phyloP scores from a whole-genome alignment of 305 asterid species.

The Striga hermonthica region DNA sequence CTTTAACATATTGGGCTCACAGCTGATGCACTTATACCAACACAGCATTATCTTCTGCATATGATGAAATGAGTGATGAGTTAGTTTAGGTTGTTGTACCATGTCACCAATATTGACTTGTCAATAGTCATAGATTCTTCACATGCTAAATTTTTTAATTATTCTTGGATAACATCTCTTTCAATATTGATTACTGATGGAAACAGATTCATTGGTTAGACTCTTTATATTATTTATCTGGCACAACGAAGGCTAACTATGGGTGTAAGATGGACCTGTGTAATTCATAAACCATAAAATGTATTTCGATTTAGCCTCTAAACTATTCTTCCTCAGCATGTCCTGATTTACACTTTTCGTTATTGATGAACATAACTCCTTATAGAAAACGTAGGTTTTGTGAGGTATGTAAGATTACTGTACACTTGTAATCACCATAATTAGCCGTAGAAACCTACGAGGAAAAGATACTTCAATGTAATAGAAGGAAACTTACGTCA shows the following conservation, averaged over 20 bases:
- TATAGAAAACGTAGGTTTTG: not conserved
- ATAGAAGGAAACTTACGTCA: not conserved
- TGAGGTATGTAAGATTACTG: slow-evolving; percentile 1
- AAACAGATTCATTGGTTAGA: too few species aligned
- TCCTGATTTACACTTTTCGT: not conserved
- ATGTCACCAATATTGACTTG: not conserved
- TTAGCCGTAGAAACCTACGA: not conserved
- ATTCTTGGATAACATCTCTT: not conserved
- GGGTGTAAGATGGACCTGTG: not conserved
- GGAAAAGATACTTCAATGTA: not conserved
- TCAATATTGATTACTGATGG: not conserved
- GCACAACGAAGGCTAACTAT: not conserved
- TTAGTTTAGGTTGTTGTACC: not conserved
- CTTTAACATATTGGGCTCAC: not conserved
- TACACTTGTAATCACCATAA: slow-evolving; percentile 5
- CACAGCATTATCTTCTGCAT: not conserved
- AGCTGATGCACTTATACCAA: slow-evolving; percentile 13
- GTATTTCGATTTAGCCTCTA: not conserved
- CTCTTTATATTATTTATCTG: not conserved
- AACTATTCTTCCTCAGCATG: not conserved
- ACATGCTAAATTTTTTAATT: not conserved
- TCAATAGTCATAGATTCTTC: slow-evolving; percentile 1
- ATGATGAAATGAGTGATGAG: not conserved
- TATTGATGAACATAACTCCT: slow-evolving; percentile 7
- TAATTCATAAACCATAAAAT: not conserved